phyloP scores from a whole-genome alignment of 2,329 filamentous ascomycete species.

The Huntiella bhutanensis region DNA sequence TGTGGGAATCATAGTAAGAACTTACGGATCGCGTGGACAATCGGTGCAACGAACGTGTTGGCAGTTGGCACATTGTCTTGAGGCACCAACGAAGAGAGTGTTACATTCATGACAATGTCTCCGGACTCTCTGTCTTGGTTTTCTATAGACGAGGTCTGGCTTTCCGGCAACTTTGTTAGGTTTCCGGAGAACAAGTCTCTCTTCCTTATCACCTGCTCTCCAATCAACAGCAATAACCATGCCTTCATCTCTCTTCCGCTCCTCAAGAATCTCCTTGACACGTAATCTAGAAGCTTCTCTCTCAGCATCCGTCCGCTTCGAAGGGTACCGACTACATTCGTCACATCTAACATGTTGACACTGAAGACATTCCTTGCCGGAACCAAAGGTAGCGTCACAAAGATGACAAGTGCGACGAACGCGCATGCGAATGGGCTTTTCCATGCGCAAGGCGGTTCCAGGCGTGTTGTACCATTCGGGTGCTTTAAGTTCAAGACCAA shows the following conservation, averaged over 20 bases:
- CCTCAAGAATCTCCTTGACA: slow-evolving; percentile 30
- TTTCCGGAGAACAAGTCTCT: slow-evolving; percentile 32
- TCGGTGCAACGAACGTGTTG: slow-evolving; percentile 57
- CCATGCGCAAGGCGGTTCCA: slow-evolving; percentile 42
- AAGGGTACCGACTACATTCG: slow-evolving; percentile 58
- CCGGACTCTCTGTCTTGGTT: slow-evolving; percentile 52
- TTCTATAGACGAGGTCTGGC: slow-evolving; percentile 54
- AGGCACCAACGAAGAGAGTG: slow-evolving; percentile 36
- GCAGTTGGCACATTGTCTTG: slow-evolving; percentile 49
- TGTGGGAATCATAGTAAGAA: slow-evolving; percentile 14
- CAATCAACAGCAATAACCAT: slow-evolving; percentile 22
- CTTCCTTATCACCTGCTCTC: slow-evolving; percentile 25
- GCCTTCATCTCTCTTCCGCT: slow-evolving; percentile 31
- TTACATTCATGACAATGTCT: slow-evolving; percentile 61
- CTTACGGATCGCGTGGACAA: slow-evolving; percentile 65
- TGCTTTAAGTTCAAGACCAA: slow-evolving; percentile 35
- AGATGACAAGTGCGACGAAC: slow-evolving; percentile 64
- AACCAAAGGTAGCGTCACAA: slow-evolving; percentile 56
- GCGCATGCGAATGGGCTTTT: slow-evolving; percentile 61
- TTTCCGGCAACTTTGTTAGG: slow-evolving; percentile 42
- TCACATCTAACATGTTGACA: slow-evolving; percentile 70
- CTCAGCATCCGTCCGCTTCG: slow-evolving; percentile 40
- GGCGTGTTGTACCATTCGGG: slow-evolving; percentile 32
- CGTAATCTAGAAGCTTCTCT: slow-evolving; percentile 32
- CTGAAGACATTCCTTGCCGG: slow-evolving; percentile 51